Evolutionary conservation across 306 rosid species (phyloP), one percentile per base, ranked within the genome.

Genomic region (Citrullus mucosospermus): DNA sequence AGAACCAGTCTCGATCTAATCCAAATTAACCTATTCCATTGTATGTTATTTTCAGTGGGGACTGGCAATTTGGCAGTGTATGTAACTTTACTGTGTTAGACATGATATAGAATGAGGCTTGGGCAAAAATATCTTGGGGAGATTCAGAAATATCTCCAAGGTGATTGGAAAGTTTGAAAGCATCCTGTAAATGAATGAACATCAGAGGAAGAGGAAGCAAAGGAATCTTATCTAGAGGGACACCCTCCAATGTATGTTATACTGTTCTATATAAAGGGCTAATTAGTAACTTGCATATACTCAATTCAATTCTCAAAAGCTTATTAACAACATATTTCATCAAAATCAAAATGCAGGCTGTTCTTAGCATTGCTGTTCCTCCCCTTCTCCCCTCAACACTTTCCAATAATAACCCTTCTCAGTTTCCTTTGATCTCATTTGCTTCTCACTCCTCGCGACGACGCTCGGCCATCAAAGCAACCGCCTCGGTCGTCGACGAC

Each of bases 301-400:
- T 63, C 70, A 28, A 43, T 61, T 15, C 46, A 63, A 63, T 15
- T 63, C 70, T 34, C 69, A 62, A 60, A 48, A 51, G 4, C 69
- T 63, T 34, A 61, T 48, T 48, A 1, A 48, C 53, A 48, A 48
- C 53, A 11, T 12, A 58, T 9, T 25, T 25, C 15, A 58, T 59
- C 36, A 59, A 4, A 5, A 60, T 14, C 39, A 82, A 83, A 79
- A 91, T 89, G 96, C 96, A 86, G 85, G 81, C 90, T 36, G 79
- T 86, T 80, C 32, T 87, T 78, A 79, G 81, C 82, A 74, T 86
- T 39, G 18, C 87, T 55, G 43, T 61, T 14, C 87, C 88, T 4
- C 75, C 74, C 46, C 59, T 83, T 82, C 80, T 87, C 73, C 96
- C 90, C 77, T 79, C 75, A 78, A 72, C 81, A 79, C 88, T 86